phyloP scores from a whole-genome alignment of 768 basidiomycete species.

The Termitomyces sp. region DNA sequence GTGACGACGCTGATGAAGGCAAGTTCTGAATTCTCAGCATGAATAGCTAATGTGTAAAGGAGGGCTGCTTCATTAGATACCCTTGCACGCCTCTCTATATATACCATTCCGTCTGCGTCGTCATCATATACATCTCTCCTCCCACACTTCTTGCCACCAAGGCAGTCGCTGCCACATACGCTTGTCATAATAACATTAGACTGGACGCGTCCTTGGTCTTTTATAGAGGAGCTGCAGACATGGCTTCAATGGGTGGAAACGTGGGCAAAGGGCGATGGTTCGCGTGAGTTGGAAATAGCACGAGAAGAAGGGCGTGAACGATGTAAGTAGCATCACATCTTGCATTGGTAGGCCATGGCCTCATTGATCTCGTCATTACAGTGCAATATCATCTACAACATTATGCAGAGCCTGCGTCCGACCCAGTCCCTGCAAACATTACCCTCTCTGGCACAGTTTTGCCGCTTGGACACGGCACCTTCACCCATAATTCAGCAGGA shows the following conservation, averaged over 20 bases:
- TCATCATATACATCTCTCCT: constrained; percentile 63
- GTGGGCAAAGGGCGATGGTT: constrained; percentile 68
- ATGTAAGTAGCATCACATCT: constrained; percentile 41
- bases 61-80: constrained; percentile 49
- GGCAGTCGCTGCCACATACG: constrained; percentile 59
- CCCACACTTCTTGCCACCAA: constrained; percentile 75
- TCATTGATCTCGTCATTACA: constrained; percentile 23
- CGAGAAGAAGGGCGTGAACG: constrained; percentile 81
- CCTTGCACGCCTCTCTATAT: constrained; percentile 83
- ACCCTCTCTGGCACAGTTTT: constrained; percentile 64
- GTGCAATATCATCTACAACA: constrained; percentile 89
- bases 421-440: constrained; percentile 56
- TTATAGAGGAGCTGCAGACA: constrained; percentile 74
- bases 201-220: constrained; percentile 94
- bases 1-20: constrained; percentile 95
- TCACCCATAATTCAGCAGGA: constrained; percentile 83
- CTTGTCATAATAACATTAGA: constrained; percentile 84
- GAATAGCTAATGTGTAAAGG: neutral
- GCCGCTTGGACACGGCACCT: constrained; percentile 78
- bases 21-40: constrained; percentile 17
- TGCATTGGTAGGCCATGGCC: neutral
- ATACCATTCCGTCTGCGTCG: constrained; percentile 83
- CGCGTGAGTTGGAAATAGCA: constrained; percentile 66
- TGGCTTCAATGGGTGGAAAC: constrained; percentile 87
- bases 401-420: constrained; percentile 75